Evolutionary conservation across 129 eudicot genomes (phyloP), one percentile per base, ranked within the genome.

Genomic region (Saposhnikovia divaricata): DNA sequence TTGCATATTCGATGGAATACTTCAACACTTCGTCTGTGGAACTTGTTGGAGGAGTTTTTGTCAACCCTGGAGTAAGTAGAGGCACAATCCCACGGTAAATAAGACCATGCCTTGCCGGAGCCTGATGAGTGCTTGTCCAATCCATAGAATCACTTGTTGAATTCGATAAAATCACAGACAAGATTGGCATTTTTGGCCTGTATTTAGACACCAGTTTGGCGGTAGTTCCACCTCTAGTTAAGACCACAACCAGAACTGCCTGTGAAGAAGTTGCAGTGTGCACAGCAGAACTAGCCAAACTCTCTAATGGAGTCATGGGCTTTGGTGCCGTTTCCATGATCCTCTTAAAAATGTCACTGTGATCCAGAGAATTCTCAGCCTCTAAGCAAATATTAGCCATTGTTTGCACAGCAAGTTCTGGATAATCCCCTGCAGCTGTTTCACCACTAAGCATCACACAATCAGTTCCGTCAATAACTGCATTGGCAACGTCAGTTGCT

Each of bases 391-490:
- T 91, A 15, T 83, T 88, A 38, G 96, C 85, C 96, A 91, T 91
- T 63, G 88, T 89, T 61, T 83, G 82, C 42, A 91, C 96, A 0
- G 93, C 93, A 2, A 85, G 81, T 72, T 87, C 93, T 2, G 96
- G 96, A 79, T 89, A 91, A 48, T 93, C 96, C 14, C 96, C 96
- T 2, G 96, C 96, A 27, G 96, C 96, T 5, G 91, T 91, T 82
- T 91, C 96, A 6, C 96, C 93, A 50, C 93, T 91, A 70, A 91
- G 91, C 96, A 91, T 91, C 70, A 89, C 96, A 40, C 96, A 91
- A 65, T 89, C 96, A 38, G 96, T 91, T n/a, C 96, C 96, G 27
- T 91, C 96, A 5, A 91, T 80, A 55, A 91, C 96, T 2, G 93
- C 96, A 44, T 91, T 91, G 59, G 96, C 96, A 3, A 91, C 96